These are phyloP conservation scores for Scutellaria barbata DNA, from an alignment of 257 asterid species.

Conservation along the genomic window DNA sequence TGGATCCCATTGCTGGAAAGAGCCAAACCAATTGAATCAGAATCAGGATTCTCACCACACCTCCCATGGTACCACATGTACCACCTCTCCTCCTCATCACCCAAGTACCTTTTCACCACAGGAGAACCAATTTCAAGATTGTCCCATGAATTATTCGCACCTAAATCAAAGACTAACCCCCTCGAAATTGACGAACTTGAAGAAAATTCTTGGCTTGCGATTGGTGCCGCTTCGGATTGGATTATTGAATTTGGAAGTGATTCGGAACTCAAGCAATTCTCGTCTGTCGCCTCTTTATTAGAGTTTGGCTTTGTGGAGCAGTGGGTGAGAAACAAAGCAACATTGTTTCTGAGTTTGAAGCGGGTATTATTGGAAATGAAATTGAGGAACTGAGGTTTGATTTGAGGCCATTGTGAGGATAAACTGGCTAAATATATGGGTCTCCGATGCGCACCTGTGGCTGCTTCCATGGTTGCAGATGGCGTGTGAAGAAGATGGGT, in stretches of 20 bases:
- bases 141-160: slow-evolving; percentile 70
- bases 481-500: slow-evolving; percentile 28
- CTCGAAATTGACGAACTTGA: slow-evolving; percentile 55
- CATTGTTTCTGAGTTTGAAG: slow-evolving; percentile 35
- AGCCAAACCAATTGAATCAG: slow-evolving; percentile 76
- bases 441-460: slow-evolving; percentile 21
- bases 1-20: slow-evolving; percentile 86
- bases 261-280: slow-evolving; percentile 26
- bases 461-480: slow-evolving; percentile 48
- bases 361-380: slow-evolving; percentile 29
- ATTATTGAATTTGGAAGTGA: slow-evolving; percentile 41
- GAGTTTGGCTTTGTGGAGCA: slow-evolving; percentile 68
- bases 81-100: slow-evolving; percentile 96
- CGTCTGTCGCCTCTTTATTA: slow-evolving; percentile 51
- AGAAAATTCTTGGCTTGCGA: slow-evolving; percentile 36
- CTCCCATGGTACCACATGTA: slow-evolving; percentile 89
- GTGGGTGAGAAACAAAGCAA: slow-evolving; percentile 40
- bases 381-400: slow-evolving; percentile 39
- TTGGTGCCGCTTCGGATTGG: slow-evolving; percentile 42
- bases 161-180: slow-evolving; percentile 78
- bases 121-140: slow-evolving; percentile 82
- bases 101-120: slow-evolving; percentile 77
- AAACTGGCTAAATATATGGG: slow-evolving; percentile 39
- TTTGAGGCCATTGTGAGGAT: slow-evolving; percentile 42
- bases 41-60: slow-evolving; percentile 40